Evolutionary conservation across 73 alveolate species (phyloP).

Genomic region (Stentor coeruleus): DNA sequence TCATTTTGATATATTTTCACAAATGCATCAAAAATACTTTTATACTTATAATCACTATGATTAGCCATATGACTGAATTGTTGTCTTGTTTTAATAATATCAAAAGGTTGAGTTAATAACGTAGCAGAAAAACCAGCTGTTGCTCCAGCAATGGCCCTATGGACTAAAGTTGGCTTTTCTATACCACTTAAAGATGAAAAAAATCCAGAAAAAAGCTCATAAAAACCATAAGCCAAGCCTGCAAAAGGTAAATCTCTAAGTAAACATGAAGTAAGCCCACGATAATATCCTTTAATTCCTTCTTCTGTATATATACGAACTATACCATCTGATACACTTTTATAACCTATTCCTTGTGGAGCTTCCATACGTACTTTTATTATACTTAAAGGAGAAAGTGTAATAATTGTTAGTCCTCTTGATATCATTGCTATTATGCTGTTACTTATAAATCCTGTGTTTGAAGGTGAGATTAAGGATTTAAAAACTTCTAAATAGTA

Average conservation of each 20-base stretch:
- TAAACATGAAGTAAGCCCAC: not conserved
- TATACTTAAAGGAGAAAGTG: not conserved
- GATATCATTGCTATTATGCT: not conserved
- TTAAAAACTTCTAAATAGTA: not conserved
- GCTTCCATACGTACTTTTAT: slow-evolving; percentile 19
- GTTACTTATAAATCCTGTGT: not conserved
- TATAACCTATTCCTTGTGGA: not conserved
- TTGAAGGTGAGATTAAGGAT: not conserved
- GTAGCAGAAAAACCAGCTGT: slow-evolving; percentile 15
- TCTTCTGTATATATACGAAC: slow-evolving; percentile 1
- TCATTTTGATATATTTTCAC: not conserved
- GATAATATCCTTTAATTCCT: slow-evolving; percentile 12
- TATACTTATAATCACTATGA: not conserved
- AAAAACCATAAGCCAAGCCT: slow-evolving; percentile 3
- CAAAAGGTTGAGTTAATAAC: not conserved
- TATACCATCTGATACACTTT: not conserved
- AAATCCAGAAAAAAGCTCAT: not conserved
- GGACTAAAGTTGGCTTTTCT: not conserved
- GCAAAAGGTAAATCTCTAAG: slow-evolving; percentile 12
- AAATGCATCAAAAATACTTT: not conserved
- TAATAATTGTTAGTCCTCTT: not conserved
- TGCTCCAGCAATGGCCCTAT: not conserved
- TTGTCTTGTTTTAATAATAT: slow-evolving; percentile 10
- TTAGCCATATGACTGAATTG: not conserved
- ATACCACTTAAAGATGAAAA: not conserved